These are phyloP conservation scores for Spatholobus suberectus DNA, from an alignment of 306 rosid genomes.

Conservation along the genomic window DNA sequence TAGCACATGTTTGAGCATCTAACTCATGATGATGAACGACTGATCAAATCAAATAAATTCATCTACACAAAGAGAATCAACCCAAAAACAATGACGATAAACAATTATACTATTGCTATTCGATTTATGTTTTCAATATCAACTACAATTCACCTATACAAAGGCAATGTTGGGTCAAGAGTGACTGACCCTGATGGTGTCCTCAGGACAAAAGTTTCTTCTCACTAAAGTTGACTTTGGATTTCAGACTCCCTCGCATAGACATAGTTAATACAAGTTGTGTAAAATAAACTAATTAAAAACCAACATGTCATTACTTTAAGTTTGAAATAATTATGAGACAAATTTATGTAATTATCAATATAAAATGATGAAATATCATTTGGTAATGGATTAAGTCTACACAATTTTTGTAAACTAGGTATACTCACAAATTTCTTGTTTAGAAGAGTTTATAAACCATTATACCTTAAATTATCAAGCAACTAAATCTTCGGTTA, in stretches of 20 bases:
- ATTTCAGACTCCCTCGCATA: too few relatives aligned
- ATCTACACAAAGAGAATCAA: neutral
- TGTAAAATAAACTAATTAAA: neutral
- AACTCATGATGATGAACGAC: slow-evolving; percentile 26
- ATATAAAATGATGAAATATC: neutral
- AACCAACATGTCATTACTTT: neutral
- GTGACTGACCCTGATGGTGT: too few relatives aligned
- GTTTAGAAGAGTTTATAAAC: neutral
- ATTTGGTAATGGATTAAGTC: neutral
- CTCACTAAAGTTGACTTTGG: too few relatives aligned
- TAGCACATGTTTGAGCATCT: neutral
- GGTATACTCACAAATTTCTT: neutral
- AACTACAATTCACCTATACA: too few relatives aligned
- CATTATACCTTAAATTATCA: neutral
- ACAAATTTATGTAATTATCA: neutral
- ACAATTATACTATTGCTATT: neutral
- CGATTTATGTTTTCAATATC: neutral
- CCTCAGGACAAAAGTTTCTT: too few relatives aligned
- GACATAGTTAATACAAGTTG: neutral
- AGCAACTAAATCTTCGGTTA: neutral
- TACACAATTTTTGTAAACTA: neutral
- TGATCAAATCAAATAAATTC: slow-evolving; percentile 3
- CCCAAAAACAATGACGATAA: neutral
- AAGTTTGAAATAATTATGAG: neutral
- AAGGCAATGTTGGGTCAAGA: too few relatives aligned